A percentile compares a stretch with the other conserved stretches of the same genome.
Conservation (phyloP, 768 basidiomycete genomes). For the Gymnopilus junonius region DNA sequence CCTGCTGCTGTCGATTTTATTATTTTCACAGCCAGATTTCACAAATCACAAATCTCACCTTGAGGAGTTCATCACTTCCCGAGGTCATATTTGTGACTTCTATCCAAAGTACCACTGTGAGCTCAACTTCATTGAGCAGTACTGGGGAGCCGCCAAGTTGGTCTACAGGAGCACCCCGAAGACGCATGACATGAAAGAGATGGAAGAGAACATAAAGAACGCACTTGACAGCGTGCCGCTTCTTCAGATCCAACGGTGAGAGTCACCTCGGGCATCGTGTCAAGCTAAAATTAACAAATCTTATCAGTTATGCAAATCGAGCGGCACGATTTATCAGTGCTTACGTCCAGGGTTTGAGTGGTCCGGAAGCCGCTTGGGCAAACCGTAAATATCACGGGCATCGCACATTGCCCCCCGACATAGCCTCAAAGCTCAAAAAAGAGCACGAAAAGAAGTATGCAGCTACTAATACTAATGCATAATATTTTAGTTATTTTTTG, state of each 20-base stretch:
- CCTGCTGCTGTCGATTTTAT: slow-evolving; percentile 4
- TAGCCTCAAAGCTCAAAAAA: slow-evolving; percentile 15
- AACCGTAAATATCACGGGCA: too few species aligned
- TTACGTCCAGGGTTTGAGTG: slow-evolving; percentile 30
- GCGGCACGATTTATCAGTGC: slow-evolving; percentile 26
- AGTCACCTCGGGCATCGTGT: slow-evolving; percentile 29
- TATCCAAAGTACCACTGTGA: slow-evolving; percentile 35
- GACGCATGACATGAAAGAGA: slow-evolving; percentile 33
- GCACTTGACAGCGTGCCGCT: slow-evolving; percentile 34
- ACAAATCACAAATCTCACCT: slow-evolving; percentile 23
- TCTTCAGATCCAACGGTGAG: too few species aligned
- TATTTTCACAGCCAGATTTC: slow-evolving; percentile 27
- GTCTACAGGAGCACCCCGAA: slow-evolving; percentile 24
- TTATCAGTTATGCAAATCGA: slow-evolving; percentile 28
- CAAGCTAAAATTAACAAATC: background rate
- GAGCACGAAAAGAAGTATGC: too few species aligned
- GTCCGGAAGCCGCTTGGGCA: too few species aligned
- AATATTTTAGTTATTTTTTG: too few species aligned
- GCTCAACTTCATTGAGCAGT: slow-evolving; percentile 42
- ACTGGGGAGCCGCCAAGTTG: slow-evolving; percentile 38
- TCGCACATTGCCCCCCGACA: too few species aligned
- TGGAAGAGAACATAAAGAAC: slow-evolving; percentile 34
- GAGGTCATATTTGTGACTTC: slow-evolving; percentile 27
- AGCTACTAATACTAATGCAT: too few species aligned
- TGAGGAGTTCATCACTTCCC: slow-evolving; percentile 26